Base-by-base conservation (phyloP, 371 early-diverging fungal genomes). In the Mucor saturninus region DNA sequence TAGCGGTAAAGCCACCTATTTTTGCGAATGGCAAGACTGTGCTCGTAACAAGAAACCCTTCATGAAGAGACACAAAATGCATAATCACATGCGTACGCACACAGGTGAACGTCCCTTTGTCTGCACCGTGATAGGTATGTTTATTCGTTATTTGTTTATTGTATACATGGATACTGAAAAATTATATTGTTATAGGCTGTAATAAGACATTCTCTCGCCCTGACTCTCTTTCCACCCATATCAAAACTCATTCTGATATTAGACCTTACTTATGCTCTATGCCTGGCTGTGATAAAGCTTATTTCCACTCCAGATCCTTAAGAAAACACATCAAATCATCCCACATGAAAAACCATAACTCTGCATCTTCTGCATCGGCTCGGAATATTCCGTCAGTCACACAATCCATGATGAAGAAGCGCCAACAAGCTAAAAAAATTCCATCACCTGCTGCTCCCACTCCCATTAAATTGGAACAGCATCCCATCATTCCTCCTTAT, bases 51-150 rank as follows among this genome's bases (percentile, higher is more conserved):
- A 83, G 61, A 85, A 86, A 65, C 92, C 95, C 9, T 95, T 95
- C 69, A 83, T 91, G 48, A 94, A 95, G 70, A 81, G 96, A 26
- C 96, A 95, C 75, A 93, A 93, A 72, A 90, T 94, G 83, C 88
- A 85, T 51, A 93, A 94, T 65, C 96, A 95, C 64, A 71, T 91
- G 71, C 86, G 96, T 61, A 92, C 91, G 30, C 96, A 95, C 72
- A 92, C 93, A 35, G 93, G 93, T 31, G 91, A 91, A 68, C 77
- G 86, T 32, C 92, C 92, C 11, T 92, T 89, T 64, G 59, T 68
- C 31, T 79, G 75, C 54, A 57, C 64, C 2, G 56, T 69, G 50
- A 59, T 65, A 59, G 69, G 73, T 64, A 60, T 50, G 11, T 37
- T 15, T 54, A 26, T 21, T 21, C 21, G 21, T 0, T 21, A 21